Conservation (phyloP, 2,329 filamentous ascomycete species). For the Ophiostoma australiae region DNA sequence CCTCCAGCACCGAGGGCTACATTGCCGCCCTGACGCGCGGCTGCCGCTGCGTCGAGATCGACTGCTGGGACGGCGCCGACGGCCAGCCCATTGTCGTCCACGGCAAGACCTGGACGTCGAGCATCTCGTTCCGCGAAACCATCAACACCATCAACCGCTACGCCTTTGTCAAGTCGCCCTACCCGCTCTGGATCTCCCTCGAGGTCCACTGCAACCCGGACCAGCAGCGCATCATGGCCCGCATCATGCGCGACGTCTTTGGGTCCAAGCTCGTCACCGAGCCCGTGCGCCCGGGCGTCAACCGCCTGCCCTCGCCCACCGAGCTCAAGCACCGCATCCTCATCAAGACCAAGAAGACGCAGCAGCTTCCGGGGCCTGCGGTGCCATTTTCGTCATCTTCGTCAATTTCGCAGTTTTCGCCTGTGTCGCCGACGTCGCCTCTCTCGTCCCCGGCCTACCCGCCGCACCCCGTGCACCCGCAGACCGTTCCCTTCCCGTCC, state of each 20-base stretch:
- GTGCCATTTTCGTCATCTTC: neutral
- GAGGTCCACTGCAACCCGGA: constrained; percentile 85
- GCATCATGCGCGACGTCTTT: constrained; percentile 81
- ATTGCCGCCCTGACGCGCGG: constrained; percentile 81
- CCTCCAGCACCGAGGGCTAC: constrained; percentile 92
- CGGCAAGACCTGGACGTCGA: constrained; percentile 80
- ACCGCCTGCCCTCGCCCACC: constrained; percentile 75
- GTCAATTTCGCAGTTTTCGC: neutral
- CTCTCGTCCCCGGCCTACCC: neutral
- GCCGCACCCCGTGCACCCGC: neutral
- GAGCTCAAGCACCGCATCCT: constrained; percentile 78
- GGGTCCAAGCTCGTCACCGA: constrained; percentile 72
- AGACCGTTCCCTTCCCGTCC: constrained; percentile 12
- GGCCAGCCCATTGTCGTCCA: constrained; percentile 87
- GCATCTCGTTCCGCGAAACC: constrained; percentile 84
- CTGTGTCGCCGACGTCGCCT: neutral
- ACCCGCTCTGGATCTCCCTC: constrained; percentile 88
- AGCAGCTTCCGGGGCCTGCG: constrained; percentile 36
- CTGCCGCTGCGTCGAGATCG: constrained; percentile 93
- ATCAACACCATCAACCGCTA: constrained; percentile 93
- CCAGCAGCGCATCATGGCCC: constrained; percentile 84
- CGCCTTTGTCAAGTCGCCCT: constrained; percentile 80
- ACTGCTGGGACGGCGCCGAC: constrained; percentile 93
- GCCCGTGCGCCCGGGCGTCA: constrained; percentile 63
- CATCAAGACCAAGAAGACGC: constrained; percentile 88